phyloP scores from a whole-genome alignment of 1,139 yeast genomes.

The Hansenula lynferdii region DNA sequence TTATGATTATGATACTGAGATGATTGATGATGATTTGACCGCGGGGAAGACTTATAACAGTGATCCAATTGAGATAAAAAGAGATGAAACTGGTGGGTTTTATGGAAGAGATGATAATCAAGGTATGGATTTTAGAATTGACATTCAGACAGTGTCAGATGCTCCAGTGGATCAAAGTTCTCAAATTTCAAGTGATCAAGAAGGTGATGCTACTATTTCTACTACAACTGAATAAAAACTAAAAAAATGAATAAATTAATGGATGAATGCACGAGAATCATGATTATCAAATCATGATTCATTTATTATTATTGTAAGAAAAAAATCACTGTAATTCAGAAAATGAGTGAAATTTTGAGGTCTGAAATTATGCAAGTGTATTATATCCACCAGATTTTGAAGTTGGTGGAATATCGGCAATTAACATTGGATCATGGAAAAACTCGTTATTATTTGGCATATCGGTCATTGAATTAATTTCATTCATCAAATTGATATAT shows the following conservation, averaged over 20 bases:
- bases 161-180: not conserved
- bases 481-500: conserved; percentile 36
- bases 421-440: conserved; percentile 35
- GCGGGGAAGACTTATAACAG: not conserved
- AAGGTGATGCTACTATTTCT: not conserved
- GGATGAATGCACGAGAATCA: too few relatives aligned
- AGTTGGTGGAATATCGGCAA: conserved; percentile 33
- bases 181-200: not conserved
- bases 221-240: not conserved
- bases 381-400: conserved; percentile 1
- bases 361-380: not conserved
- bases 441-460: conserved; percentile 20
- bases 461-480: conserved; percentile 8
- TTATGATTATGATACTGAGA: conserved; percentile 1
- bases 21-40: conserved; percentile 2
- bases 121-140: conserved; percentile 3
- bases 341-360: not conserved
- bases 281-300: too few relatives aligned
- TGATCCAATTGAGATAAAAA: not conserved
- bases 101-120: conserved; percentile 3
- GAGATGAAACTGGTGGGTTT: not conserved
- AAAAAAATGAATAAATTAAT: not conserved
- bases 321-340: not conserved
- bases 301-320: too few relatives aligned
- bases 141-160: not conserved